Conservation (phyloP, 2,329 filamentous ascomycete genomes). For the Pseudogymnoascus sp. region DNA sequence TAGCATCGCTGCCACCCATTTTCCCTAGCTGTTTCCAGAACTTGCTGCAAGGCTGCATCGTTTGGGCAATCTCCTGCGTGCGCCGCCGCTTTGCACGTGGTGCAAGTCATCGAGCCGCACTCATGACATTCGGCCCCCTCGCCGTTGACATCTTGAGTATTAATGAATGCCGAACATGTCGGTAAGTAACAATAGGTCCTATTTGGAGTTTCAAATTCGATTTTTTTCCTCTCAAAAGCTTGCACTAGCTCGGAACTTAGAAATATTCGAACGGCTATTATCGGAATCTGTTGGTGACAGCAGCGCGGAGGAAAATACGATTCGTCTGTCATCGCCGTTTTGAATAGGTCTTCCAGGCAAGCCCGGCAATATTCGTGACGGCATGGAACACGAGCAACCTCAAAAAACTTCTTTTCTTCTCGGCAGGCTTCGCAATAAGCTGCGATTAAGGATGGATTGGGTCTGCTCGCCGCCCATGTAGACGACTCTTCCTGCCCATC, state of each 20-base stretch:
- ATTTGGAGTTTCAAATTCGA: constrained; percentile 42
- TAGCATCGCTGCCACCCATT: constrained; percentile 46
- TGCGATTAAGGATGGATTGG: not conserved
- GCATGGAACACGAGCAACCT: constrained; percentile 29
- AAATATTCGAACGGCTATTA: constrained; percentile 29
- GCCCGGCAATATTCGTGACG: constrained; percentile 43
- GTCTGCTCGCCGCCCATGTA: not conserved
- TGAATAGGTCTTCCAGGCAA: constrained; percentile 42
- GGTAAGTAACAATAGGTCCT: constrained; percentile 43
- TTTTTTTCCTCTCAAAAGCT: constrained; percentile 36
- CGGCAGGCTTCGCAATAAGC: constrained; percentile 16
- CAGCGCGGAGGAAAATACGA: constrained; percentile 48
- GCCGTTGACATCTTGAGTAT: constrained; percentile 23
- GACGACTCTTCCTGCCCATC: constrained; percentile 12
- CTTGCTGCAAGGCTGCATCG: constrained; percentile 34
- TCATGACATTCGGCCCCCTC: constrained; percentile 35
- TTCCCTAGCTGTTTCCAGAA: constrained; percentile 35
- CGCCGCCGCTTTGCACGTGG: constrained; percentile 38
- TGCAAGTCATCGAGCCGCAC: constrained; percentile 42
- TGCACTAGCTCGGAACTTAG: constrained; percentile 31
- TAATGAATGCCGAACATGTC: constrained; percentile 42
- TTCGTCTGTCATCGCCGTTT: constrained; percentile 39
- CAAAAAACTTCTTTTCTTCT: constrained; percentile 14
- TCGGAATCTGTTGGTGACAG: constrained; percentile 37
- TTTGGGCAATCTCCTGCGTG: constrained; percentile 44